Evolutionary conservation across 2,329 filamentous ascomycete genomes (phyloP).

Genomic region (Exophiala sp.): DNA sequence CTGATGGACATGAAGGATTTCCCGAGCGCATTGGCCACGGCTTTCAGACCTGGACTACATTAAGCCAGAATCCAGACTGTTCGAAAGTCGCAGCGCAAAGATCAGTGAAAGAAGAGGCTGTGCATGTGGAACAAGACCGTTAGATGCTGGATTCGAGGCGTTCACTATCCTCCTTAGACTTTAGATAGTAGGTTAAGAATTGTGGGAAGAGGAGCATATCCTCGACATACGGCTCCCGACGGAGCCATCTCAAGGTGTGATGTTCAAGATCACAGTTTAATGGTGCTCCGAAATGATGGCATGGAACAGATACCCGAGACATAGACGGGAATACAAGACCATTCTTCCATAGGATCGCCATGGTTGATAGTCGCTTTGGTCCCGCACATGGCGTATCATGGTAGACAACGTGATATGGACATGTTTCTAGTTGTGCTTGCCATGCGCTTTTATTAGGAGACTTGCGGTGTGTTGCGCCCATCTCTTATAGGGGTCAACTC

Average conservation of each 20-base stretch:
- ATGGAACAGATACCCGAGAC: constrained; percentile 9
- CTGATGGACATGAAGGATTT: background rate
- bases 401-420: background rate
- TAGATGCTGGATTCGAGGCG: background rate
- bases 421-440: background rate
- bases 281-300: background rate
- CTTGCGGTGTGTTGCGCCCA: constrained; percentile 1
- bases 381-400: constrained; percentile 16
- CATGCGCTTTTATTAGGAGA: background rate
- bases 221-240: background rate
- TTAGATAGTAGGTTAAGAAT: constrained; percentile 2
- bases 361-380: background rate
- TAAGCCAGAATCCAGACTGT: constrained; percentile 15
- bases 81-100: constrained; percentile 5
- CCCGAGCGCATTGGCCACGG: background rate
- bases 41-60: background rate
- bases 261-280: no score
- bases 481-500: background rate
- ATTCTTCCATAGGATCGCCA: background rate
- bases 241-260: background rate
- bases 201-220: constrained; percentile 8
- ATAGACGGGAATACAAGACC: background rate
- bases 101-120: background rate
- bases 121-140: constrained; percentile 10
- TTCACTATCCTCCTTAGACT: constrained; percentile 1